Conservation (phyloP, 1,284 basidiomycete species). For the Ustilago hordei region DNA sequence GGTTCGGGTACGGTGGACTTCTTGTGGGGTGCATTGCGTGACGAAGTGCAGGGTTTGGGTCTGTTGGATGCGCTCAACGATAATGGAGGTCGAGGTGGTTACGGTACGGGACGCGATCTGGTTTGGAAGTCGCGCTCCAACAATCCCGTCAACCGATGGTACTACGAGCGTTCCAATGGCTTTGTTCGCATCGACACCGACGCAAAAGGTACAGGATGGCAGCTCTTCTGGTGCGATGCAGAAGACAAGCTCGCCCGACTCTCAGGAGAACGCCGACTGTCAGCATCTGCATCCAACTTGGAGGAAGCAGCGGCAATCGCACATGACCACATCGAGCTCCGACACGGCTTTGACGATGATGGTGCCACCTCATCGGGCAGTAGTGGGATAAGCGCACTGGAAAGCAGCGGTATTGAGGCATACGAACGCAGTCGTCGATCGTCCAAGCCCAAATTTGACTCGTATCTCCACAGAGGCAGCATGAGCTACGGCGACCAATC, state of each 20-base stretch:
- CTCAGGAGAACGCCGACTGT: slow-evolving; percentile 55
- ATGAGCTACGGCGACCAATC: slow-evolving; percentile 65
- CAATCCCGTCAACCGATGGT: slow-evolving; percentile 99
- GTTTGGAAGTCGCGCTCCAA: slow-evolving; percentile 93
- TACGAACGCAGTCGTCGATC: slow-evolving; percentile 39
- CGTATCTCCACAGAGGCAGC: slow-evolving; percentile 45
- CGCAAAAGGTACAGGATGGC: slow-evolving; percentile 74
- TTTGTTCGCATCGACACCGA: slow-evolving; percentile 78
- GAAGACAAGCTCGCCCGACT: slow-evolving; percentile 76
- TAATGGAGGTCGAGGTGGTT: slow-evolving; percentile 83
- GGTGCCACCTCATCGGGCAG: neutral
- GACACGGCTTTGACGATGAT: slow-evolving; percentile 27
- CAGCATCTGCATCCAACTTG: slow-evolving; percentile 39
- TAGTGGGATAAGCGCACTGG: slow-evolving; percentile 5
- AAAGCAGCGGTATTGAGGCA: slow-evolving; percentile 31
- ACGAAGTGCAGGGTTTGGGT: slow-evolving; percentile 97
- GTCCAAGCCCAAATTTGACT: slow-evolving; percentile 65
- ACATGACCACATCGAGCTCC: slow-evolving; percentile 42
- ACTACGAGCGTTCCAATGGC: slow-evolving; percentile 94
- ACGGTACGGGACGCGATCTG: slow-evolving; percentile 89
- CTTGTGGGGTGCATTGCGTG: slow-evolving; percentile 96
- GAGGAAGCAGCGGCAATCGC: slow-evolving; percentile 39
- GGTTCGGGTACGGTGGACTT: slow-evolving; percentile 99
- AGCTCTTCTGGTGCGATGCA: slow-evolving; percentile 98
- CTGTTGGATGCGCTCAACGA: slow-evolving; percentile 93